Base-by-base conservation (phyloP, 2,329 filamentous ascomycete genomes). In the Amauroascus verrucosus region DNA sequence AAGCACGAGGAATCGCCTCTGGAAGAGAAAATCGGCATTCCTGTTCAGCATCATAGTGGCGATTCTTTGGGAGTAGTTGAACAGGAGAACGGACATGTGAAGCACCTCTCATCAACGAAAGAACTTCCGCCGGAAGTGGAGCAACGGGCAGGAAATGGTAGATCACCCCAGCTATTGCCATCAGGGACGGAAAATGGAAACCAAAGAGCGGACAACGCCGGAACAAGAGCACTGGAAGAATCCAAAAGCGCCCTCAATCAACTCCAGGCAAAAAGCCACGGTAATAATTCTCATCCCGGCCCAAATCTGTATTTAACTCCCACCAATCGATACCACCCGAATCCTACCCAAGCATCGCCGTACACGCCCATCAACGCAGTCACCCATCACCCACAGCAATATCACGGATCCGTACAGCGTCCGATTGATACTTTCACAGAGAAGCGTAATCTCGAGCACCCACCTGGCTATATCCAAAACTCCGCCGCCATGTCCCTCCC, bases 391-490 rank as follows among this genome's bases (percentile, higher is more conserved):
- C 28, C 35, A 43, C 8, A 37, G 11, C 22, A 30, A 18, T 38
- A 13, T 20, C 40, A 35, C 32, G 32, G 6, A 35, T 11, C 7
- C 32, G 11, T 13, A 35, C 32, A 6, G 14, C 13, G 8, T 14
- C 14, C n/a, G n/a, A n/a, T 14, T 11, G 32, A 6, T 28, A n/a
- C 22, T 30, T 9, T 9, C 9, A 30, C 41, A 30, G 22, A 26
- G 44, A 28, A 24, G 30, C 41, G n/a, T 7, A 54, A 51, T 48
- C 62, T 64, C 35, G 56, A 58, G 13, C 60, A 64, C 51, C 64
- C 64, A 13, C 64, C 64, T n/a, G 64, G 64, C 46, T 66, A 66
- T 53, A 56, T 59, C 33, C 64, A 66, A 58, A 60, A 66, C 53
- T 38, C 37, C 40, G 37, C 33, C 40, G 59, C 48, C 51, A 37